Evolutionary conservation across 1,284 basidiomycete genomes (phyloP).

Genomic region (Apiotrichum siamense): DNA sequence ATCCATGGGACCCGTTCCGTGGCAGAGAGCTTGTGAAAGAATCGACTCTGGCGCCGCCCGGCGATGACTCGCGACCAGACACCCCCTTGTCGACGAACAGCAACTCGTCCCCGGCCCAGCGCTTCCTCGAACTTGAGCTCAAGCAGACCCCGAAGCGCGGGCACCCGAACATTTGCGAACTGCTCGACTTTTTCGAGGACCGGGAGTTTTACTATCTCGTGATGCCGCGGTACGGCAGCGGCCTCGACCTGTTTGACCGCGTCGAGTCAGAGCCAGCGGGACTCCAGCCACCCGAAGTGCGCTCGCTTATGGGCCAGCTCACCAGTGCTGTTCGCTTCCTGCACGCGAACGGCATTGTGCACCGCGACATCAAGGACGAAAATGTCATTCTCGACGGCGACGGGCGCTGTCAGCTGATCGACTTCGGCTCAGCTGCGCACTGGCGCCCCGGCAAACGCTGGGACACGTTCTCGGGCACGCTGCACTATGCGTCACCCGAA

Average conservation of each 20-base stretch:
- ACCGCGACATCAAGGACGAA: slow-evolving; percentile 98
- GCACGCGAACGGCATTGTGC: slow-evolving; percentile 87
- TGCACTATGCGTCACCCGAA: slow-evolving; percentile 95
- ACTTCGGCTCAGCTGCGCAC: slow-evolving; percentile 66
- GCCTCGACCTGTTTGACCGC: slow-evolving; percentile 83
- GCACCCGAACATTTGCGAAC: slow-evolving; percentile 62
- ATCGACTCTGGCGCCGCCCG: neutral
- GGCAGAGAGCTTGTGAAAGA: too few species aligned
- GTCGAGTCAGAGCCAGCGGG: slow-evolving; percentile 87
- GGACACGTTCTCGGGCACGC: slow-evolving; percentile 81
- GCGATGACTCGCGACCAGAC: slow-evolving; percentile 3
- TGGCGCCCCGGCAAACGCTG: slow-evolving; percentile 82
- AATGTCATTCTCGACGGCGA: slow-evolving; percentile 63
- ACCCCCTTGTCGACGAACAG: slow-evolving; percentile 14
- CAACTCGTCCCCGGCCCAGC: slow-evolving; percentile 26
- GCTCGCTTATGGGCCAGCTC: slow-evolving; percentile 87
- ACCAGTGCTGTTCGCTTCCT: slow-evolving; percentile 87
- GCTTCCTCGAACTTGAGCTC: slow-evolving; percentile 35
- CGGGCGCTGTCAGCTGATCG: slow-evolving; percentile 79
- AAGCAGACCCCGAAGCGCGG: slow-evolving; percentile 36
- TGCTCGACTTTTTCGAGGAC: slow-evolving; percentile 97
- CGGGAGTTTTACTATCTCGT: slow-evolving; percentile 85
- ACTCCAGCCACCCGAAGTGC: slow-evolving; percentile 65
- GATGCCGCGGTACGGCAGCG: slow-evolving; percentile 52
- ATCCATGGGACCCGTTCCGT: slow-evolving; percentile 65